Base-by-base conservation (phyloP, 2,329 filamentous ascomycete species). In the Aureobasidium melanogenum region DNA sequence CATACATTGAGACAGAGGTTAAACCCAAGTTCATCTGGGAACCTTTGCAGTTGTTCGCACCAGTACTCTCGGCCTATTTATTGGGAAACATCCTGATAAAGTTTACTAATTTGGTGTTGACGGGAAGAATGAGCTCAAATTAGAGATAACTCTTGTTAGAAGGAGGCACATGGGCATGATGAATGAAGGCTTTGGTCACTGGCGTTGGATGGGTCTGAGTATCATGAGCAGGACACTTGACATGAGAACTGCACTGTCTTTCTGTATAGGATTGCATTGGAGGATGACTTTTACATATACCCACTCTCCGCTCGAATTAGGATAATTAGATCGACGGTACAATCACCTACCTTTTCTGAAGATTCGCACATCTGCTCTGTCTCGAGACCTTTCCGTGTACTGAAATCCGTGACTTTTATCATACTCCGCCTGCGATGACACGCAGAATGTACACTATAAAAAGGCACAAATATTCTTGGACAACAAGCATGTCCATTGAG, bases 1-100 rank as follows among this genome's bases (percentile, higher is more conserved):
- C 75, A 0, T 75, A 75, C 66, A 78, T 80, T 62, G 77, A 79
- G 63, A 79, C 77, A 0, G 75, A 78, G 39, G 77, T 80, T 15
- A 65, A 71, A 52, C 73, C 77, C 8, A 68, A 66, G 30, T 71
- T 65, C 48, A 70, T 71, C 36, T 63, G 72, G 1, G 77, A 80
- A 67, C 75, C 76, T 56, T 46, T 79, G 60, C 74, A 76, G 62
- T 75, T 80, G 9, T 77, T 78, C 57, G 65, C 74, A 26, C 77
- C 77, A 0, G 62, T 72, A 0, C 67, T 69, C 9, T 72, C 72
- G 3, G 66, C 74, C 17, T 68, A 63, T 6, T 64, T 78, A 63
- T 65, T 78, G 8, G 68, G 68, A 5, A 69, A 69, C 46, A 66
- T 72, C 12, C 32, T 68, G 30, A 67, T 71, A 44, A 70, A 70